Base-by-base conservation (phyloP, 345 rosid genomes). In the Angophora floribunda region DNA sequence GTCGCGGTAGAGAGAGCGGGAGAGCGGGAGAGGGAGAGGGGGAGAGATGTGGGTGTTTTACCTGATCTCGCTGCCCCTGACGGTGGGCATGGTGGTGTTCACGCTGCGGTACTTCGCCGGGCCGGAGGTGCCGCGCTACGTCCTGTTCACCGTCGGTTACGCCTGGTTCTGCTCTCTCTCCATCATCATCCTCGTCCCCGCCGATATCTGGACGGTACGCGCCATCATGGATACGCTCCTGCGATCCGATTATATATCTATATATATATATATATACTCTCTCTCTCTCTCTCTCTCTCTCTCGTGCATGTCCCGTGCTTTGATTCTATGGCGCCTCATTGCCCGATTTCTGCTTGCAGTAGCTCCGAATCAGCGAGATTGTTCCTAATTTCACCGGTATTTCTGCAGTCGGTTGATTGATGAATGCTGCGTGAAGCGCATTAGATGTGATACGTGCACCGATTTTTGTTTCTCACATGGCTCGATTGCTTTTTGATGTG, bases 121-220 rank as follows among this genome's bases (percentile, higher is more conserved):
- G 4, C 99, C 99, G 13, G 96, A 95, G 88, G 97, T 95, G 49
- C 99, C 99, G 87, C 96, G 99, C 32, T 98, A 98, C 90, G 99
- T 97, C 59, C 92, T 94, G 16, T 90, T 96, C 93, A 96, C 99
- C 94, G 99, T 98, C 85, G 99, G 96, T 5, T 98, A 98, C 95
- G 90, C 99, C 91, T 97, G 99, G 99, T 96, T 97, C 91, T 98
- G 99, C 92, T 96, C 99, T 88, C 95, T 97, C 89, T 95, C 99
- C 91, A 94, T 98, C 91, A 97, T 98, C 93, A 95, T 95, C 93
- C 98, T 98, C 91, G 99, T 96, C 84, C 99, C 99, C 85, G 98
- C 99, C 89, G 98, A 97, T 91, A 98, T 98, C 90, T 97, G 98
- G 97, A 90, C 96, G 95, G 99, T 97, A 91, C 51, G 85, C 52